Evolutionary conservation across 176 grass and related monocot genomes (phyloP).

Genomic region (Secale cereale): DNA sequence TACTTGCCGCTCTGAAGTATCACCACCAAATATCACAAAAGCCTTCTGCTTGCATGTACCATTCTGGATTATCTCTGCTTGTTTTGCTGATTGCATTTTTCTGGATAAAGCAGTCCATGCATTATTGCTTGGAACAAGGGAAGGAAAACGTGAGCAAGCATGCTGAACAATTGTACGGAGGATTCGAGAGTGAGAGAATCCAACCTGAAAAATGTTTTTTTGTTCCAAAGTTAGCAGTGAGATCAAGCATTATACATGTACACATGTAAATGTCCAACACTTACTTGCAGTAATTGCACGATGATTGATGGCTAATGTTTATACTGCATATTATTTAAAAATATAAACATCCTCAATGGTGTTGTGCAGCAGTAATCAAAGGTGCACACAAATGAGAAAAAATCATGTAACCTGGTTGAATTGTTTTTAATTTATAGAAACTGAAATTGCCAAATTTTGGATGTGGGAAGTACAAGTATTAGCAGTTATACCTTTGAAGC

Average conservation of each 20-base stretch:
- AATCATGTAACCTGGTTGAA: conserved; percentile 3
- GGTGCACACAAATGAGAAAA: conserved; percentile 5
- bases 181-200: conserved; percentile 87
- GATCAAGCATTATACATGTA: conserved; percentile 20
- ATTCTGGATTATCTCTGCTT: conserved; percentile 34
- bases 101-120: conserved; percentile 64
- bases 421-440: neutral
- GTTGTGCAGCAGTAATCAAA: neutral
- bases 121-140: conserved; percentile 55
- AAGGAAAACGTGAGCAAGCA: conserved; percentile 75
- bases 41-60: conserved; percentile 46
- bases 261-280: neutral
- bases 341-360: conserved; percentile 18
- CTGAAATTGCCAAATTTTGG: neutral
- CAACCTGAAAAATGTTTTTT: conserved; percentile 58
- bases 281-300: conserved; percentile 16
- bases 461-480: neutral
- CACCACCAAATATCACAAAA: conserved; percentile 93
- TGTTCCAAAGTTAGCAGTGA: neutral
- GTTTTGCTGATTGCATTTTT: conserved; percentile 39
- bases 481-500: conserved; percentile 66
- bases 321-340: conserved; percentile 5
- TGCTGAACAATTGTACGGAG: conserved; percentile 81
- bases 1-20: conserved; percentile 95
- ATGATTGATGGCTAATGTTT: conserved; percentile 18